These are phyloP conservation scores for Periconia sp. DNA, from an alignment of 2,329 filamentous ascomycete genomes.

Conservation along the genomic window DNA sequence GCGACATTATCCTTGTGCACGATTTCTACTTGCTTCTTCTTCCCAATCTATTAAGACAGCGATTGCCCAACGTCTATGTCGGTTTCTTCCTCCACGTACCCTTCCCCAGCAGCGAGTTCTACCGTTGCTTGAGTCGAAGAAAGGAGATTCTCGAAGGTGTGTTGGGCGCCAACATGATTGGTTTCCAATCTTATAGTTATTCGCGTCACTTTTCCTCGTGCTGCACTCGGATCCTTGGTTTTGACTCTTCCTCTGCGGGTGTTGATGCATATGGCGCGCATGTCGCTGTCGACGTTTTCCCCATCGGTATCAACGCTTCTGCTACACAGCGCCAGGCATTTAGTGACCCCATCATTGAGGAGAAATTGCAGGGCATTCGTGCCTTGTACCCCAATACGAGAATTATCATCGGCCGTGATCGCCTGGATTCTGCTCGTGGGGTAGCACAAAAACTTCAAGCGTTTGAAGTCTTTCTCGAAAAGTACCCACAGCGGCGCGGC, in stretches of 20 bases:
- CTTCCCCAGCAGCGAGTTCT: constrained; percentile 94
- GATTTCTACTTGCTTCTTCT: constrained; percentile 93
- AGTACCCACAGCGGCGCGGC: constrained; percentile 88
- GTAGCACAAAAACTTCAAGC: constrained; percentile 96
- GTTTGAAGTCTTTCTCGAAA: constrained; percentile 87
- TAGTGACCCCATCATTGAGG: constrained; percentile 67
- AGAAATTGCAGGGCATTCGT: constrained; percentile 71
- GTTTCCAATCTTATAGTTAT: constrained; percentile 95
- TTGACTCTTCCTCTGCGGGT: constrained; percentile 80
- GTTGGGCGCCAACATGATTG: constrained; percentile 87
- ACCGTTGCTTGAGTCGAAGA: constrained; percentile 81
- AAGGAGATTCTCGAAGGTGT: constrained; percentile 91
- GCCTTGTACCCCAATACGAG: constrained; percentile 85
- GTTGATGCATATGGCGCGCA: constrained; percentile 88
- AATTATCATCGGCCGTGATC: constrained; percentile 91
- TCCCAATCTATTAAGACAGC: constrained; percentile 83
- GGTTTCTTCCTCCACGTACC: constrained; percentile 93
- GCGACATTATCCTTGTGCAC: constrained; percentile 89
- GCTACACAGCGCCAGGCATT: constrained; percentile 77
- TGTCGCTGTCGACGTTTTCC: constrained; percentile 89
- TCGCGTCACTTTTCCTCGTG: constrained; percentile 93
- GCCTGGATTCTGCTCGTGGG: constrained; percentile 88
- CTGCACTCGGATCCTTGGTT: constrained; percentile 88
- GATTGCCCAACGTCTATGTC: constrained; percentile 86
- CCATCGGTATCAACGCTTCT: constrained; percentile 89